Conservation (phyloP, 441 rosid species). For the Erodium chrysanthum region DNA sequence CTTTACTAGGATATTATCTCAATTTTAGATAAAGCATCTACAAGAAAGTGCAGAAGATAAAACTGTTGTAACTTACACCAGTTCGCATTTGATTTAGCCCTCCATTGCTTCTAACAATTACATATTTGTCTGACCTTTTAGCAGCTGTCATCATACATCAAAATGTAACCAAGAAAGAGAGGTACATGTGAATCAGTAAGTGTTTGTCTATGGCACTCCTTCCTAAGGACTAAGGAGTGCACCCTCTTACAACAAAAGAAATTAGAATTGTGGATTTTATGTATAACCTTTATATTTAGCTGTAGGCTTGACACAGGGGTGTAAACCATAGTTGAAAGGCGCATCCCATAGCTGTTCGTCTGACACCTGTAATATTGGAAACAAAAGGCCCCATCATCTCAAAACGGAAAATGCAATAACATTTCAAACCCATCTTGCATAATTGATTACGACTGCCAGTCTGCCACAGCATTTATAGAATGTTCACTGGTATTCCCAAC, state of each 20-base stretch:
- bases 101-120: slow-evolving; percentile 89
- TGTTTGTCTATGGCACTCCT: slow-evolving; percentile 3
- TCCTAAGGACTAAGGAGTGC: background rate
- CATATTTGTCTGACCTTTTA: slow-evolving; percentile 39
- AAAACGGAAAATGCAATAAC: background rate
- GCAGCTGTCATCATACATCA: slow-evolving; percentile 35
- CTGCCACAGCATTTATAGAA: background rate
- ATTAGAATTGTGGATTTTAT: slow-evolving; percentile 4
- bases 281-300: slow-evolving; percentile 46
- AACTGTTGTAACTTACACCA: slow-evolving; percentile 54
- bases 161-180: slow-evolving; percentile 2
- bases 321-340: slow-evolving; percentile 55
- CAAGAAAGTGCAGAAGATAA: slow-evolving; percentile 2
- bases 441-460: background rate
- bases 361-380: slow-evolving; percentile 26
- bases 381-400: background rate
- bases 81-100: slow-evolving; percentile 97
- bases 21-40: background rate
- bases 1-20: no score
- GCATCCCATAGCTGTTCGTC: slow-evolving; percentile 49
- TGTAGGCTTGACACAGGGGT: slow-evolving; percentile 59
- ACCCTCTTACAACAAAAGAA: background rate
- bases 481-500: background rate
- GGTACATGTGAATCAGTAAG: background rate
- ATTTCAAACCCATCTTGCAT: background rate